Evolutionary conservation across 139 green algal genomes (phyloP).

Genomic region (Volvox africanus): DNA sequence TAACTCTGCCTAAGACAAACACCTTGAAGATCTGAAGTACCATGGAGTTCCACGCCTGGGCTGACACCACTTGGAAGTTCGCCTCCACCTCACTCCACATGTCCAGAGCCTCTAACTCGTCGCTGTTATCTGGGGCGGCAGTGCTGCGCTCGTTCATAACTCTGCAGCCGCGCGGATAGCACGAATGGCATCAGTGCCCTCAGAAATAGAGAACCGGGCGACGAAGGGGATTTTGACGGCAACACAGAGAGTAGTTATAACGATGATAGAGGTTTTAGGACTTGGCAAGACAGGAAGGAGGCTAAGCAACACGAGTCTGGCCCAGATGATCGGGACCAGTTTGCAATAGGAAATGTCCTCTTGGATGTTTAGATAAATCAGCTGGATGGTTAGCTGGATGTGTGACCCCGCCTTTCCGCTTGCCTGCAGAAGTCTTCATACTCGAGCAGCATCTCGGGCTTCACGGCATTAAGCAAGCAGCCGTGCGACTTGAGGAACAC

Average conservation of each 20-base stretch:
- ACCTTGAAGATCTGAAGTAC: conserved; percentile 77
- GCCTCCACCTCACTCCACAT: conserved; percentile 73
- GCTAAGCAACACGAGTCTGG: too few species aligned
- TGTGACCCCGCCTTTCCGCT: background rate
- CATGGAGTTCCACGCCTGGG: conserved; percentile 71
- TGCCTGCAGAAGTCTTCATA: conserved; percentile 67
- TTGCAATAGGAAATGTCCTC: too few species aligned
- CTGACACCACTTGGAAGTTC: conserved; percentile 66
- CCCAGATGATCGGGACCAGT: too few species aligned
- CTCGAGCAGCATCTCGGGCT: conserved; percentile 83
- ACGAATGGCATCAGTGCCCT: too few species aligned
- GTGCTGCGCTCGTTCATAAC: conserved; percentile 59
- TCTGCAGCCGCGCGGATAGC: conserved; percentile 8
- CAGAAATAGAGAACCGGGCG: too few species aligned
- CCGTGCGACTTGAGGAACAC: conserved; percentile 75
- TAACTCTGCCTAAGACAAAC: conserved; percentile 79
- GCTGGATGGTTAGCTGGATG: too few species aligned
- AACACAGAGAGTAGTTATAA: too few species aligned
- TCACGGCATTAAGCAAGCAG: conserved; percentile 80
- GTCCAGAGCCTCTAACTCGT: conserved; percentile 63
- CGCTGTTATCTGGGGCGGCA: conserved; percentile 56
- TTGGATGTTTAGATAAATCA: too few species aligned
- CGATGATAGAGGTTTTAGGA: too few species aligned
- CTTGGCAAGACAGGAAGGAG: too few species aligned
- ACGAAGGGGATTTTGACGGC: too few species aligned